Evolutionary conservation across 176 grass and related monocot species (phyloP), one percentile per base, ranked within the genome.

Genomic region (Pontederia paniculata): DNA sequence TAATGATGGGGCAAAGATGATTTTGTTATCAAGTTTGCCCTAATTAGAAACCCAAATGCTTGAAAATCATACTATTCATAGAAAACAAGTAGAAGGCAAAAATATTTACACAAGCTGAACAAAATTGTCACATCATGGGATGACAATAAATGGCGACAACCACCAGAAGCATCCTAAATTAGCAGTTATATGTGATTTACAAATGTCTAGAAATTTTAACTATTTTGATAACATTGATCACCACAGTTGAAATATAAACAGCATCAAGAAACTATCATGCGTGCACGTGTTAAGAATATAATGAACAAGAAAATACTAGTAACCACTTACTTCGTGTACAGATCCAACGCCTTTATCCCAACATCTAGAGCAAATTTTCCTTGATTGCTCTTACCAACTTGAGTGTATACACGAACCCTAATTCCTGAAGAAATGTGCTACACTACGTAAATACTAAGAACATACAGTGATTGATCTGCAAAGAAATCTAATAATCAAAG

Each of bases 361-460:
- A 89, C 74, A 81, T 89, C 85, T 25, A 96, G 76, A 46, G 90
- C 82, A 62, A 96, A 89, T 48, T 80, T 96, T 31, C 90, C 90
- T 78, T 89, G 76, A 23, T 67, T 46, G 55, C 73, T 70, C 63
- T 76, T 86, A 65, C 90, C 85, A 76, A 78, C 67, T 76, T 86
- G 82, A 81, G 75, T 72, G 67, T 96, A 96, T 13, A 89, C 81
- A 64, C 79, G 85, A 63, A 96, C 71, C 63, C 66, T 83, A 23
- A 73, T 75, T 42, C 89, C 89, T 95, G 41, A 52, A 67, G 21
- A 52, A 23, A 77, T 64, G 63, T 13, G 77, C 72, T 67, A 0
- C 70, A 63, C 31, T 22, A 41, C 50, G 67, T 64, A 7, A 69
- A 45, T 37, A 71, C 60, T 12, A 51, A 46, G 53, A 9, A 12